Percentiles rank a stretch among this genome's conserved stretches.
Evolutionary conservation across 2,329 filamentous ascomycete species (phyloP).

Genomic region (Ceratocystis harringtonii): DNA sequence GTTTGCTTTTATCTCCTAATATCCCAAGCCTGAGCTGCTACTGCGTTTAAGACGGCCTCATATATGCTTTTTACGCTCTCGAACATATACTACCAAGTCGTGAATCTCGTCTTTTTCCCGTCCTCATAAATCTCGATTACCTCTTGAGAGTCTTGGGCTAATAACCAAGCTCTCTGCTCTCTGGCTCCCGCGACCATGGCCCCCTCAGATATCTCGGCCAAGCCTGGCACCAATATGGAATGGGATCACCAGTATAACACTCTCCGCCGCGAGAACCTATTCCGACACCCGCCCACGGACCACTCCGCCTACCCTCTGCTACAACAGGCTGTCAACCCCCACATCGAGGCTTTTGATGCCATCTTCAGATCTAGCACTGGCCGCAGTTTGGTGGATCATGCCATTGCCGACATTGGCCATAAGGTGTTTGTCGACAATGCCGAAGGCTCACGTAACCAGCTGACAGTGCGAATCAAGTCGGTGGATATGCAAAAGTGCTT

Average conservation of each 20-base stretch:
- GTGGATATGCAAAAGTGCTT: slow-evolving; percentile 70
- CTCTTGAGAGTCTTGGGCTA: slow-evolving; percentile 5
- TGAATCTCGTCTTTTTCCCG: not conserved
- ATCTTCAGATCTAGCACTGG: slow-evolving; percentile 40
- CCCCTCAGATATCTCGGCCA: slow-evolving; percentile 10
- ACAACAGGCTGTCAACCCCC: slow-evolving; percentile 71
- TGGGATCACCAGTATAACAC: slow-evolving; percentile 85
- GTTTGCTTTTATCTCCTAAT: not conserved
- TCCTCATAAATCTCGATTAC: not conserved
- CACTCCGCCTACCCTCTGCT: slow-evolving; percentile 77
- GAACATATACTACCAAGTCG: too few relatives aligned
- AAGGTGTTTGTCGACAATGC: slow-evolving; percentile 71
- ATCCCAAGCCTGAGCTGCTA: not conserved
- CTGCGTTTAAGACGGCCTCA: not conserved
- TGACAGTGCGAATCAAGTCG: slow-evolving; percentile 65
- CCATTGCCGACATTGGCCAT: slow-evolving; percentile 73
- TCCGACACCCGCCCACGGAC: slow-evolving; percentile 75
- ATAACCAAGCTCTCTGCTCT: slow-evolving; percentile 7
- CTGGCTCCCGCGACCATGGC: slow-evolving; percentile 11
- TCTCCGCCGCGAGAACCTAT: slow-evolving; percentile 71
- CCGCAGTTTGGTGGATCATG: slow-evolving; percentile 46
- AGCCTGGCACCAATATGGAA: slow-evolving; percentile 42
- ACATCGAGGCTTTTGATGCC: slow-evolving; percentile 91
- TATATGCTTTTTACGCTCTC: too few relatives aligned
- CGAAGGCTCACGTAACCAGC: slow-evolving; percentile 49